phyloP scores from a whole-genome alignment of 1,139 yeast species.

The Candida buenavistaensis region DNA sequence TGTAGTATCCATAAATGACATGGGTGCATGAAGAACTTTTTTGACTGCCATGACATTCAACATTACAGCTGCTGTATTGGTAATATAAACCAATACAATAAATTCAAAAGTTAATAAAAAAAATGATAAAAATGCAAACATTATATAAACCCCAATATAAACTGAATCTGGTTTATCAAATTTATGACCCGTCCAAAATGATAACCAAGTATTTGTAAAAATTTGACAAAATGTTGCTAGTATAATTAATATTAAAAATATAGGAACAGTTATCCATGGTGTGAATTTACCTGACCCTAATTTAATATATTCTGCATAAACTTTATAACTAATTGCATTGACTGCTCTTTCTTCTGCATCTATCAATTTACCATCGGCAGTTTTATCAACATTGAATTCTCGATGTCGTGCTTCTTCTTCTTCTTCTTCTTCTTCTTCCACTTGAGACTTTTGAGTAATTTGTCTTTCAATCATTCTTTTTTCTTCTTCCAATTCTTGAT shows the following conservation, averaged over 20 bases:
- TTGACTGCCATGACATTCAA: conserved; percentile 54
- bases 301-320: conserved; percentile 46
- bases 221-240: conserved; percentile 59
- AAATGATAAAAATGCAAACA: conserved; percentile 48
- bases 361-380: conserved; percentile 31
- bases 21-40: conserved; percentile 61
- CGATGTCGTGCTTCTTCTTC: conserved; percentile 21
- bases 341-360: conserved; percentile 40
- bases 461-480: conserved; percentile 21
- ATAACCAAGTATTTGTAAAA: conserved; percentile 79
- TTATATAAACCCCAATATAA: conserved; percentile 72
- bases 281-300: conserved; percentile 56
- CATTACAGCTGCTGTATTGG: conserved; percentile 47
- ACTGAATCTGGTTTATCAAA: conserved; percentile 50
- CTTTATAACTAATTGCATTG: conserved; percentile 30
- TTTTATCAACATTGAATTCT: conserved; percentile 24
- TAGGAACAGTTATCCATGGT: conserved; percentile 19
- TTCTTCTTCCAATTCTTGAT: conserved; percentile 22
- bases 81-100: conserved; percentile 47
- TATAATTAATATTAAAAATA: conserved; percentile 26
- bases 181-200: conserved; percentile 73
- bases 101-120: conserved; percentile 44
- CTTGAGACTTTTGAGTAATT: conserved; percentile 14
- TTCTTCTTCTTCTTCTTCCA: conserved; percentile 14
- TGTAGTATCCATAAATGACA: conserved; percentile 60